Evolutionary conservation across 768 basidiomycete genomes (phyloP).

Genomic region (Exsudoporus frostii): DNA sequence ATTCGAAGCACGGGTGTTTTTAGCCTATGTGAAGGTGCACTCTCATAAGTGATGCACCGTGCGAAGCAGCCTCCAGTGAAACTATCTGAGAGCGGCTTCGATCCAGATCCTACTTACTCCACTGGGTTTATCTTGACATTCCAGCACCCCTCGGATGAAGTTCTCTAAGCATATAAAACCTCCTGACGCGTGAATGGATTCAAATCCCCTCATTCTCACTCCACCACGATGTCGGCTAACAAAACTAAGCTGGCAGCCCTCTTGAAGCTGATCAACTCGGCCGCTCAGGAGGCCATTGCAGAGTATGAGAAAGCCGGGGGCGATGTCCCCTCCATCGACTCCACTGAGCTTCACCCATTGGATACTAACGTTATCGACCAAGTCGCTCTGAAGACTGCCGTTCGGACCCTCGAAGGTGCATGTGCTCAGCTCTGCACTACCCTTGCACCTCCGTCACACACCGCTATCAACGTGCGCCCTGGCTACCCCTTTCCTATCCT

Average conservation of each 20-base stretch:
- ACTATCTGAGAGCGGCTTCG: background rate
- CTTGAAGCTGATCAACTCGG: conserved; percentile 29
- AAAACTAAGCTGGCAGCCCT: conserved; percentile 27
- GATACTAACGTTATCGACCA: conserved; percentile 28
- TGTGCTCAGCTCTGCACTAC: conserved; percentile 35
- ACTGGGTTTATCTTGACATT: background rate
- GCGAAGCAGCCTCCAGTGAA: background rate
- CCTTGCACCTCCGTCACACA: conserved; percentile 34
- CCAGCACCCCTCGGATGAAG: background rate
- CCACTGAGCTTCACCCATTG: conserved; percentile 33
- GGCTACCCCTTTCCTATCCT: background rate
- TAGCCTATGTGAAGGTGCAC: background rate
- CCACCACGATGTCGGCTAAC: conserved; percentile 15
- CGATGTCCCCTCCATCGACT: conserved; percentile 35
- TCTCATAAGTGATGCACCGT: background rate
- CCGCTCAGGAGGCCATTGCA: conserved; percentile 32
- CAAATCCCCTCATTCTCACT: background rate
- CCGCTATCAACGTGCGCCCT: conserved; percentile 30
- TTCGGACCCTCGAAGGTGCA: conserved; percentile 35
- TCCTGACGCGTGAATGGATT: background rate
- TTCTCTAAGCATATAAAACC: background rate
- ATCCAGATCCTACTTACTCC: background rate
- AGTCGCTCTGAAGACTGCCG: conserved; percentile 20
- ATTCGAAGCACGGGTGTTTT: background rate
- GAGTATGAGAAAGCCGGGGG: conserved; percentile 30